phyloP scores from a whole-genome alignment of 805 yeast genomes.

The Candida sithepensis region DNA sequence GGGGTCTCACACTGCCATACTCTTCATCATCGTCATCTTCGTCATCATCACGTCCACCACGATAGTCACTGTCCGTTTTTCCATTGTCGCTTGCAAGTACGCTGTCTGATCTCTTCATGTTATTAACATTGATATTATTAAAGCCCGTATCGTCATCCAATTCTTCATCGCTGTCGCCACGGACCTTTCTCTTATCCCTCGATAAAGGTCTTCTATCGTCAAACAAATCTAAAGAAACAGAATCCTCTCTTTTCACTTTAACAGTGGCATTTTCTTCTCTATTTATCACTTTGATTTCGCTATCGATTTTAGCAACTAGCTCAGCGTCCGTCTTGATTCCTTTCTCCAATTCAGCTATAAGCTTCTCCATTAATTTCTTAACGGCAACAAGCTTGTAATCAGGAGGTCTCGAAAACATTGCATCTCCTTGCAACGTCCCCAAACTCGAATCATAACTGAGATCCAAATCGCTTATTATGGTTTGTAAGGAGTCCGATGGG shows the following conservation, averaged over 20 bases:
- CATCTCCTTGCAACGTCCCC: slow-evolving; percentile 61
- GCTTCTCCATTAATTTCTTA: slow-evolving; percentile 35
- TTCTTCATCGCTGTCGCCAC: neutral
- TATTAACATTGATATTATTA: neutral
- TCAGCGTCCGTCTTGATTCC: slow-evolving; percentile 26
- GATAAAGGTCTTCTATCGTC: neutral
- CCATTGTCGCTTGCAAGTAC: neutral
- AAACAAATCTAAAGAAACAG: slow-evolving; percentile 3
- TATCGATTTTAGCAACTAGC: slow-evolving; percentile 21
- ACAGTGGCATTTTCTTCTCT: neutral
- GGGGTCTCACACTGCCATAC: slow-evolving; percentile 14
- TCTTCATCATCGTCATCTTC: slow-evolving; percentile 3
- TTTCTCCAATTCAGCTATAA: slow-evolving; percentile 36
- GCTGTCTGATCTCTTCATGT: neutral
- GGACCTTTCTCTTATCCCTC: neutral
- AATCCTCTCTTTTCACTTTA: slow-evolving; percentile 11
- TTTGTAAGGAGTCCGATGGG: slow-evolving; percentile 43
- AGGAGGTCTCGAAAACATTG: slow-evolving; percentile 33
- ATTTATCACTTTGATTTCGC: slow-evolving; percentile 5
- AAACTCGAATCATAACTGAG: slow-evolving; percentile 55
- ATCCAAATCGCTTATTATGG: slow-evolving; percentile 48
- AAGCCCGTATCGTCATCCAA: neutral
- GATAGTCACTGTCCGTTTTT: neutral
- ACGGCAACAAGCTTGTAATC: slow-evolving; percentile 16
- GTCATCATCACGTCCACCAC: neutral